Evolutionary conservation across 768 basidiomycete species (phyloP), one percentile per base, ranked within the genome.

Genomic region (Russula sp.): DNA sequence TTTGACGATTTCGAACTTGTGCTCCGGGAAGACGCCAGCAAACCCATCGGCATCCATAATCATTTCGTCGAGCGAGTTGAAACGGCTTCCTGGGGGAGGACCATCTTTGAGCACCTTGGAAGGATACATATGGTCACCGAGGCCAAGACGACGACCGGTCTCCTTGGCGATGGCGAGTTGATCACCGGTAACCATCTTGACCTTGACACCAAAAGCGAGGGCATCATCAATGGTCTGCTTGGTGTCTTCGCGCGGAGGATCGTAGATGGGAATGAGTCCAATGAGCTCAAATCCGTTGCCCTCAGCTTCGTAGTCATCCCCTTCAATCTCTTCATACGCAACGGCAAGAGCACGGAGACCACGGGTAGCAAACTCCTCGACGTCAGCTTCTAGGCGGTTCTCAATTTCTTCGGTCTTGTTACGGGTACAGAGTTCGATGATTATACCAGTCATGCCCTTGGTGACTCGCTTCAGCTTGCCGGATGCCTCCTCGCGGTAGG

Each of bases 131-230:
- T 98, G 95, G 77, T 98, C 96, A 74, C 96, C 96, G 65, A 98
- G 82, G 70, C 96, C 95, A 55, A 98, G 91, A 80, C 96, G 92
- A 76, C 96, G 91, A 65, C 96, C 96, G 66, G 96, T 98, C 78
- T 98, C 96, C 84, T 98, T 98, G 42, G 96, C 96, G 71, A 98
- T 98, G 69, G 96, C 96, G 74, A 98, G 92, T 81, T 98, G 96
- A 76, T 98, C 96, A 82, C 96, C 96, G n/a, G 96, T 98, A 66
- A 98, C 96, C 96, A 98, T 98, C 89, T 98, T 98, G 76, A 98
- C 95, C 75, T 88, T 90, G 71, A 98, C 94, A 76, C 96, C 96
- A 74, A 98, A 92, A 62, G 88, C 88, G 63, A 94, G 81, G 59
- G 96, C 95, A 75, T 98, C 94, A 72, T 98, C 95, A 73, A 98